Conservation (phyloP, 192 early-diverging fungal species). For the Haplosporangium gracile region DNA sequence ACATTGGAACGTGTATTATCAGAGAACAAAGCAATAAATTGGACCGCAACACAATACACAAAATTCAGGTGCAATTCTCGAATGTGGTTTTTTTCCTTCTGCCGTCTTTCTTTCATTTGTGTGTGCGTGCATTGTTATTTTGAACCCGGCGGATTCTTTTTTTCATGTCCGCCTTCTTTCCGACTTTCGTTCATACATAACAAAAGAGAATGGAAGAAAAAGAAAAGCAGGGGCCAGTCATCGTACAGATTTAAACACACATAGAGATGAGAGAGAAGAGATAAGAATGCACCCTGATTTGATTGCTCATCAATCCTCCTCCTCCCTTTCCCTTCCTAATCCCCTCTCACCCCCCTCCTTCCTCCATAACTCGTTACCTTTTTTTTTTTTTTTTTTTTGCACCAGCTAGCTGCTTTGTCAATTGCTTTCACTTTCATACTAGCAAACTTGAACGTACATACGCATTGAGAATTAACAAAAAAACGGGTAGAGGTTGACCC, state of each 20-base stretch:
- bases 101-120: background rate
- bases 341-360: background rate
- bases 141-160: background rate
- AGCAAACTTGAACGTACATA: background rate
- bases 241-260: background rate
- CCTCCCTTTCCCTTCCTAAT: background rate
- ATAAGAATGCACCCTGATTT: background rate
- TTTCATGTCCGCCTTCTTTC: background rate
- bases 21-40: background rate
- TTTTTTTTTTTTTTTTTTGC: background rate
- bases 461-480: no score
- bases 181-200: background rate
- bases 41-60: background rate
- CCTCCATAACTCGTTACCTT: no score
- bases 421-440: background rate
- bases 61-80: background rate
- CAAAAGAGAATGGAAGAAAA: background rate
- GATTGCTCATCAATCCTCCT: background rate
- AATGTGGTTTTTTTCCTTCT: conserved; percentile 10
- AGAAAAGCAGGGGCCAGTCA: conserved; percentile 1
- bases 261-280: no score
- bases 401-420: background rate
- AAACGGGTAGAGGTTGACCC: background rate
- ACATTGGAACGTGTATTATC: background rate
- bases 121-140: background rate